These are phyloP conservation scores for Sisymbrium irio DNA, from an alignment of 345 rosid genomes.

Conservation along the genomic window DNA sequence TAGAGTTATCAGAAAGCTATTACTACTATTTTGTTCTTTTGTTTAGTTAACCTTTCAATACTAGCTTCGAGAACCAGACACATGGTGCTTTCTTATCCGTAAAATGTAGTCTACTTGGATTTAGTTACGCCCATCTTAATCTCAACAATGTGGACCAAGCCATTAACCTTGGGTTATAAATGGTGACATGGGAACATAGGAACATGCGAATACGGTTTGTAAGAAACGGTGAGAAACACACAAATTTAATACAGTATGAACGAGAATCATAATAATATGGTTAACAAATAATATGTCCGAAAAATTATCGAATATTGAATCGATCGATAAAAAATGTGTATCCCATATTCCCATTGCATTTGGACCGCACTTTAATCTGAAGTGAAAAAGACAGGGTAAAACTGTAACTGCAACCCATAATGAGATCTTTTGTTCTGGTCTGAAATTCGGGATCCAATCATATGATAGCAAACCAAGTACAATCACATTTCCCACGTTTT, in stretches of 20 bases:
- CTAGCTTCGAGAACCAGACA: not conserved
- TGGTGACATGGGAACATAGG: not conserved
- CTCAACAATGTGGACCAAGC: not conserved
- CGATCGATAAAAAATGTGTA: no score
- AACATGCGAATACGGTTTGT: not conserved
- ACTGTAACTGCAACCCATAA: no score
- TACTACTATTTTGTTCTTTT: not conserved
- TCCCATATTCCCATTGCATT: no score
- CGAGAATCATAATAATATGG: not conserved
- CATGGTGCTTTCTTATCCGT: constrained; percentile 9
- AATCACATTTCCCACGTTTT: constrained; percentile 14
- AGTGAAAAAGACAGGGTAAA: no score
- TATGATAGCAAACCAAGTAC: not conserved
- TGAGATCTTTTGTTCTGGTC: not conserved
- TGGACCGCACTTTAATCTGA: no score
- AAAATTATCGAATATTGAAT: no score
- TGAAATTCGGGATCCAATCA: not conserved
- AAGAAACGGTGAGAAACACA: not conserved
- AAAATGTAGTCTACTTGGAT: not conserved
- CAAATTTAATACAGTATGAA: not conserved
- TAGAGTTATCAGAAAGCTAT: not conserved
- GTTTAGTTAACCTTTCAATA: not conserved
- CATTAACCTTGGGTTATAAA: not conserved
- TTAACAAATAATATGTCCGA: no score
- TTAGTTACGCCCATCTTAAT: not conserved